A percentile compares a stretch with the other conserved stretches of the same genome.
These are phyloP conservation scores for Heritiera littoralis DNA, from an alignment of 345 rosid genomes.

Conservation along the genomic window DNA sequence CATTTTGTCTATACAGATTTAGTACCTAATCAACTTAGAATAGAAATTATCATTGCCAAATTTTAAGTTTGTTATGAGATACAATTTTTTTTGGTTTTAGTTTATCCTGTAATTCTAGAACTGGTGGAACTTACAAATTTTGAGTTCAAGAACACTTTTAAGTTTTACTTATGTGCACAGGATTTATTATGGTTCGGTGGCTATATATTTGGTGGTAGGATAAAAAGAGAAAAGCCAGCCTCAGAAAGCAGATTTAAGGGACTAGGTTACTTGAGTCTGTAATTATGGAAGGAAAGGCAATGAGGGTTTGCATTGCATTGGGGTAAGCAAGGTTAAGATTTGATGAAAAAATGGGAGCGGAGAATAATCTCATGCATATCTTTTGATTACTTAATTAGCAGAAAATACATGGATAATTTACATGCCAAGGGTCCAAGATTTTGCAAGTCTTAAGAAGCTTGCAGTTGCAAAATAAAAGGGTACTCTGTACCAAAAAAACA, in stretches of 20 bases:
- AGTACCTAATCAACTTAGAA: conserved; percentile 1
- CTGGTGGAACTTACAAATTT: background rate
- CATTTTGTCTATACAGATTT: background rate
- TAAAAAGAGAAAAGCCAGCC: background rate
- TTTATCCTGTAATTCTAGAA: background rate
- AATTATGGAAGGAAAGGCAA: background rate
- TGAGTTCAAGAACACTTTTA: background rate
- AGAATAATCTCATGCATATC: background rate
- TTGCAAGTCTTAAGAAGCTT: too few relatives aligned
- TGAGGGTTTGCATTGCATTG: background rate
- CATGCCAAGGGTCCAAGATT: background rate
- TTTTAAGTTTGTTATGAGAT: background rate
- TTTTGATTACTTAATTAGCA: background rate
- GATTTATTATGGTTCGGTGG: background rate
- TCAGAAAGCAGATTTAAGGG: background rate
- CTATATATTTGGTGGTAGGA: background rate
- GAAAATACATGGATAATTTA: background rate
- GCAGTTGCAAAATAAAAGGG: too few relatives aligned
- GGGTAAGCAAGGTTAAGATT: background rate
- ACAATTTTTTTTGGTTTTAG: too few relatives aligned
- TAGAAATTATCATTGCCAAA: background rate
- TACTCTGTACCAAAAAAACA: too few relatives aligned
- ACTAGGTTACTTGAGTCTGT: background rate
- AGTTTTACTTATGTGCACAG: background rate
- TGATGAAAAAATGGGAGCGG: background rate